phyloP scores from a whole-genome alignment of 2,329 filamentous ascomycete genomes.

The Diaporthe batatas region DNA sequence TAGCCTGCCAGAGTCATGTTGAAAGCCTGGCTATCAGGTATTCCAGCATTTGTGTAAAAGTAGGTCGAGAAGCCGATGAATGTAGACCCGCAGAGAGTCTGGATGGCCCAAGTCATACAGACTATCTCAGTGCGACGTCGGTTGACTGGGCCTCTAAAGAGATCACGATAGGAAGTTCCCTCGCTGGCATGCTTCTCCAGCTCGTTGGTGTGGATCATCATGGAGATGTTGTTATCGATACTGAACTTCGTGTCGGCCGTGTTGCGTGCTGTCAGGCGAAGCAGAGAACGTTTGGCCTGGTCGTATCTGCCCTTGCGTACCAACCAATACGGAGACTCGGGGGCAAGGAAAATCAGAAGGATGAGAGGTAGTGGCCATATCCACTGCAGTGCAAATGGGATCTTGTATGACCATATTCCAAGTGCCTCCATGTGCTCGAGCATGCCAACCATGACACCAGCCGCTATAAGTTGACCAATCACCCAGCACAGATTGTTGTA shows the following conservation, averaged over 20 bases:
- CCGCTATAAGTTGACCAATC: slow-evolving; percentile 66
- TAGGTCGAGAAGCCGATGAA: slow-evolving; percentile 65
- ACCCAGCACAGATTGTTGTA: slow-evolving; percentile 71
- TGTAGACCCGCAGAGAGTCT: slow-evolving; percentile 62
- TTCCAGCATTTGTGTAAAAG: slow-evolving; percentile 61
- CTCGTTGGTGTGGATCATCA: slow-evolving; percentile 68
- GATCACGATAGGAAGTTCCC: slow-evolving; percentile 62
- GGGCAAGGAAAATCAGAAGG: slow-evolving; percentile 48
- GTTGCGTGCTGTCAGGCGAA: slow-evolving; percentile 47
- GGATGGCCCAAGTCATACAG: slow-evolving; percentile 62
- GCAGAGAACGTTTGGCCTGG: slow-evolving; percentile 51
- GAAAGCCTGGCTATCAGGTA: slow-evolving; percentile 59
- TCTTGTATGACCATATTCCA: slow-evolving; percentile 58
- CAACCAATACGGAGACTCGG: slow-evolving; percentile 59
- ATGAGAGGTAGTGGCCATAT: slow-evolving; percentile 57
- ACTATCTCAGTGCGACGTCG: slow-evolving; percentile 66
- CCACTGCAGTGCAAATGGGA: slow-evolving; percentile 58
- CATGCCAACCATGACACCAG: slow-evolving; percentile 56
- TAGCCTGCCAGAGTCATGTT: slow-evolving; percentile 63
- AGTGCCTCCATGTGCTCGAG: slow-evolving; percentile 9
- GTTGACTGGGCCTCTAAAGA: slow-evolving; percentile 65
- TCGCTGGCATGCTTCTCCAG: slow-evolving; percentile 59
- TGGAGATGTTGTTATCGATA: slow-evolving; percentile 61
- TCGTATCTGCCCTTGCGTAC: slow-evolving; percentile 55
- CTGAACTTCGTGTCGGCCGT: slow-evolving; percentile 53